These are phyloP conservation scores for Dalbergia cochinchinensis DNA, from an alignment of 306 rosid species.

Conservation along the genomic window DNA sequence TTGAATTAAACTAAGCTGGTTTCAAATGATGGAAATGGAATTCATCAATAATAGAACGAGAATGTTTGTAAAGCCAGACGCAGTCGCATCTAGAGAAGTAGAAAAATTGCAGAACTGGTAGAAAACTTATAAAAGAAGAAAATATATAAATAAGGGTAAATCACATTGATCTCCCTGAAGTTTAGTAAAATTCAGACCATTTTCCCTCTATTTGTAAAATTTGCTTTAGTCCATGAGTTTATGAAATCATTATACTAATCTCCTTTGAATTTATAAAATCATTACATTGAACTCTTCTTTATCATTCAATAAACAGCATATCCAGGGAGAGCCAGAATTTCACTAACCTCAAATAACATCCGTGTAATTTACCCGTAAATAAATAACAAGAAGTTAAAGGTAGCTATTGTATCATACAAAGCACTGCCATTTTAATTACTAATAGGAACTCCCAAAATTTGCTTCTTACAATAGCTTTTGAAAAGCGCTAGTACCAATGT, in stretches of 20 bases:
- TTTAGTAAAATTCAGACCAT: too few species aligned
- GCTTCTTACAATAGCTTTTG: not conserved
- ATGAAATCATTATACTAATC: too few species aligned
- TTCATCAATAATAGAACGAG: conserved; percentile 29
- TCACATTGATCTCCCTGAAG: too few species aligned
- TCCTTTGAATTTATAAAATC: too few species aligned
- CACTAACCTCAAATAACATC: too few species aligned
- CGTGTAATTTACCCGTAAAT: too few species aligned
- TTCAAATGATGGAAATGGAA: conserved; percentile 53
- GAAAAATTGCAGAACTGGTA: not conserved
- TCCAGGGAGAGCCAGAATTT: too few species aligned
- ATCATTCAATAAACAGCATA: too few species aligned
- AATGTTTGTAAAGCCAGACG: not conserved
- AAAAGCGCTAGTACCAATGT: not conserved
- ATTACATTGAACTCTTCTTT: too few species aligned
- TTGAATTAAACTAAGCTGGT: conserved; percentile 66
- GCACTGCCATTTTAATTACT: not conserved
- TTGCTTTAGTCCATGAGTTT: too few species aligned
- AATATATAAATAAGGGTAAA: not conserved
- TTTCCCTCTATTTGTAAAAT: too few species aligned
- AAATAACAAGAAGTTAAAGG: not conserved
- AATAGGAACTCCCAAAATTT: conserved; percentile 4
- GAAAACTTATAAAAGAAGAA: not conserved
- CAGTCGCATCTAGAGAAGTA: not conserved
- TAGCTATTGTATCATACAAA: not conserved